These are phyloP conservation scores for Tolypocladium tundrense DNA, from an alignment of 2,329 filamentous ascomycete genomes.

Conservation along the genomic window DNA sequence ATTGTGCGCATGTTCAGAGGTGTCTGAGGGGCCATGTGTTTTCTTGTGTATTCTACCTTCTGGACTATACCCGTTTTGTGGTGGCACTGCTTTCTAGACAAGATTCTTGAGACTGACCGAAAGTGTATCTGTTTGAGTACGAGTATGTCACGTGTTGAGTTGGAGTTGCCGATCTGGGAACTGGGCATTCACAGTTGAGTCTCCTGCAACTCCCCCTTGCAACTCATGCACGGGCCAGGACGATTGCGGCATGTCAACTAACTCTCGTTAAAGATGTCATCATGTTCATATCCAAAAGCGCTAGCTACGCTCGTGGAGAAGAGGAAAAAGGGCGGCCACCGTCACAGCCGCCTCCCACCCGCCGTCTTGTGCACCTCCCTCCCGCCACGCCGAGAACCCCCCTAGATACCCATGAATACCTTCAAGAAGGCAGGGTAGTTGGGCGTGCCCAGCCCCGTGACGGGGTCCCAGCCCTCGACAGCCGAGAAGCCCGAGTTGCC, in stretches of 20 bases:
- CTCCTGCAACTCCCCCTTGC: not conserved
- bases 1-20: constrained; percentile 76
- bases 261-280: not conserved
- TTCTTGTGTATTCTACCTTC: not conserved
- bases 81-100: not conserved
- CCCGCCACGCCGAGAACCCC: not conserved
- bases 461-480: constrained; percentile 9
- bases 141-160: not conserved
- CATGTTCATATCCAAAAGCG: not conserved
- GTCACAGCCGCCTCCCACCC: not conserved
- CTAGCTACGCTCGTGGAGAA: not conserved
- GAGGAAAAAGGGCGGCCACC: not conserved
- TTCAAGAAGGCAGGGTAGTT: constrained; percentile 20
- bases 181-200: not conserved
- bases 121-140: not conserved
- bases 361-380: not conserved
- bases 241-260: not conserved
- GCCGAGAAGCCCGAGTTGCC: constrained; percentile 10
- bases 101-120: too few relatives aligned
- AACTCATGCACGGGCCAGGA: not conserved
- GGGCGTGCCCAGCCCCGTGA: constrained; percentile 10
- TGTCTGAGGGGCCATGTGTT: constrained; percentile 28
- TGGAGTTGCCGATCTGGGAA: not conserved
- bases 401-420: constrained; percentile 23
- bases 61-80: not conserved